A percentile compares a stretch with the other conserved stretches of the same genome.
These are phyloP conservation scores for Tolypocladium inflatum DNA, from an alignment of 2,329 filamentous ascomycete species.

Conservation along the genomic window DNA sequence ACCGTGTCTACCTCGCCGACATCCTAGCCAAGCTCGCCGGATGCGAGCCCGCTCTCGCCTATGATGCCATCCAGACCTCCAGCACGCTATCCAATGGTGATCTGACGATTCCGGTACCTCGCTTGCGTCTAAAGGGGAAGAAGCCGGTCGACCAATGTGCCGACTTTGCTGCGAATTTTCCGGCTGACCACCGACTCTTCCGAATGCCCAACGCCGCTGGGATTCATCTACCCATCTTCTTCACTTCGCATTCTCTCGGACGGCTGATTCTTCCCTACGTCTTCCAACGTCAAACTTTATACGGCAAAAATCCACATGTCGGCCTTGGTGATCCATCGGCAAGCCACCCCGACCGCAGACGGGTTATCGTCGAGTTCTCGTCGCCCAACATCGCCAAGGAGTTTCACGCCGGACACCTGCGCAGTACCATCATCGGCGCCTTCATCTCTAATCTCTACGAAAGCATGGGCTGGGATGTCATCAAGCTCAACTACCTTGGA, in stretches of 20 bases:
- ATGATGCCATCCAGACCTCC: constrained; percentile 19
- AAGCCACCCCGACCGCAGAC: neutral
- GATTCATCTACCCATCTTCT: constrained; percentile 56
- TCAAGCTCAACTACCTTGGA: constrained; percentile 65
- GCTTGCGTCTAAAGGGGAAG: constrained; percentile 13
- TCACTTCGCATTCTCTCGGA: constrained; percentile 46
- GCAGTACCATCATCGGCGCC: constrained; percentile 68
- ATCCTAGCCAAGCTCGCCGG: constrained; percentile 9
- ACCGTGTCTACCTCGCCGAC: constrained; percentile 16
- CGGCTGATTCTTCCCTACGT: constrained; percentile 50
- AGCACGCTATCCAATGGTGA: constrained; percentile 17
- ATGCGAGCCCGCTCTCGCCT: constrained; percentile 13
- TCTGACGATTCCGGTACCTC: constrained; percentile 19
- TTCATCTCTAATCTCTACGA: constrained; percentile 62
- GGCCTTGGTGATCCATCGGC: constrained; percentile 36
- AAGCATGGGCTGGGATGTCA: constrained; percentile 59
- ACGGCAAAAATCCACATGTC: constrained; percentile 48
- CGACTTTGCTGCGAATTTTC: constrained; percentile 33
- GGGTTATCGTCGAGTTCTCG: constrained; percentile 60
- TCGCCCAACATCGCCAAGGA: constrained; percentile 71
- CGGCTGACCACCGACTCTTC: constrained; percentile 26
- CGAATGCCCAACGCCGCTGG: constrained; percentile 44
- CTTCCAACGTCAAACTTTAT: constrained; percentile 42
- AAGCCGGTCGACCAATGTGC: constrained; percentile 30
- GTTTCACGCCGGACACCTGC: constrained; percentile 65